Conservation (phyloP, 495 filamentous ascomycete genomes). For the Elaphomyces granulatus region DNA sequence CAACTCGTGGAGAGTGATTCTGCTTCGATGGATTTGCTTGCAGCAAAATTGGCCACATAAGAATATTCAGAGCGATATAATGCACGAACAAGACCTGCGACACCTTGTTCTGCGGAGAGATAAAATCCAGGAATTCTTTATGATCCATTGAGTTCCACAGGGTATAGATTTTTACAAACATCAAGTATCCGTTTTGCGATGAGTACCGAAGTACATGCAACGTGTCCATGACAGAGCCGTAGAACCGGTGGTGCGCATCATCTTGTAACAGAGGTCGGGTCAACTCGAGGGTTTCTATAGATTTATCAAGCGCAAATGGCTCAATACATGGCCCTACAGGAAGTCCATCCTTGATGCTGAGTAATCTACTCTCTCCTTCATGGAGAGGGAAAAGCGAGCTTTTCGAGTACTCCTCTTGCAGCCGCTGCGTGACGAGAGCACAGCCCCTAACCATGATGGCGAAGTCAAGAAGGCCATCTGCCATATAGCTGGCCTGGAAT, state of each 20-base stretch:
- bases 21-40: neutral
- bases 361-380: slow-evolving; percentile 18
- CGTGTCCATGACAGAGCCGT: slow-evolving; percentile 6
- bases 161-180: slow-evolving; percentile 20
- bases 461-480: slow-evolving; percentile 47
- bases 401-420: slow-evolving; percentile 18
- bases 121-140: slow-evolving; percentile 36
- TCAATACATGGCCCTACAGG: slow-evolving; percentile 19
- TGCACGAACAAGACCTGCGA: slow-evolving; percentile 40
- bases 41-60: slow-evolving; percentile 30
- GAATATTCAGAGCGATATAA: slow-evolving; percentile 42
- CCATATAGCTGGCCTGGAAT: slow-evolving; percentile 44
- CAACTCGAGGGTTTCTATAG: slow-evolving; percentile 19
- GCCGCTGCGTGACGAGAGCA: slow-evolving; percentile 37
- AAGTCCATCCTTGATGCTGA: slow-evolving; percentile 17
- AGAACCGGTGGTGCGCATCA: slow-evolving; percentile 9
- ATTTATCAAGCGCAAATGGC: slow-evolving; percentile 23
- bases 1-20: neutral
- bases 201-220: slow-evolving; percentile 13
- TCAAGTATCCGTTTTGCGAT: slow-evolving; percentile 18
- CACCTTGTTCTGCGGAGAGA: slow-evolving; percentile 34
- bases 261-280: slow-evolving; percentile 19
- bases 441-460: slow-evolving; percentile 48
- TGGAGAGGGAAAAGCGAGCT: slow-evolving; percentile 34
- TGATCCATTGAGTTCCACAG: slow-evolving; percentile 33